Percentiles rank a stretch among this genome's conserved stretches.
phyloP scores from a whole-genome alignment of 2,329 filamentous ascomycete genomes.

The Diaporthe longicolla region DNA sequence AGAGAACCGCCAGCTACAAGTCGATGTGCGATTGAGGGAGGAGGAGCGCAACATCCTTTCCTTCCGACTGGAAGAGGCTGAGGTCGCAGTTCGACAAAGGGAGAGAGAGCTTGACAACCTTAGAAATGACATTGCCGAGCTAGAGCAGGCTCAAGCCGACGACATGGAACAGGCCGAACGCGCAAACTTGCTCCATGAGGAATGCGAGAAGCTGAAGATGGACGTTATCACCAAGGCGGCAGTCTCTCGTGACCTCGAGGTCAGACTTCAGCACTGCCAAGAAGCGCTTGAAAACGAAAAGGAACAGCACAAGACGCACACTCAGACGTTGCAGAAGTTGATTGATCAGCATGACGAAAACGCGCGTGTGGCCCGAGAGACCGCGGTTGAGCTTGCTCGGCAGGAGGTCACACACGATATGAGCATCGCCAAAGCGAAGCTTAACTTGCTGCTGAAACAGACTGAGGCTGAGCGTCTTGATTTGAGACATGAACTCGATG shows the following conservation, averaged over 20 bases:
- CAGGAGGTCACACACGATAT: slow-evolving; percentile 51
- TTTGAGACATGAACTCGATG: slow-evolving; percentile 49
- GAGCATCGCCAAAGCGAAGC: slow-evolving; percentile 46
- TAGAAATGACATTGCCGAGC: slow-evolving; percentile 42
- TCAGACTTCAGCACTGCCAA: slow-evolving; percentile 43
- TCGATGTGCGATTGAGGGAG: slow-evolving; percentile 5
- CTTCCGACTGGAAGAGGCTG: neutral
- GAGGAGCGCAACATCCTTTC: slow-evolving; percentile 11
- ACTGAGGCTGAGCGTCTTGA: slow-evolving; percentile 44
- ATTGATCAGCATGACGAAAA: slow-evolving; percentile 44
- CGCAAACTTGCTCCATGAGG: slow-evolving; percentile 23
- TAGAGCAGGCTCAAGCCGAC: slow-evolving; percentile 41
- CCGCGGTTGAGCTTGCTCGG: slow-evolving; percentile 50
- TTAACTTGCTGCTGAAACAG: slow-evolving; percentile 47
- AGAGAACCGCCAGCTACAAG: slow-evolving; percentile 16
- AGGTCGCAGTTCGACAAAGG: neutral
- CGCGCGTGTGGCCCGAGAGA: slow-evolving; percentile 41
- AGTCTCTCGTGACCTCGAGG: slow-evolving; percentile 43
- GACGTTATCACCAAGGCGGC: slow-evolving; percentile 43
- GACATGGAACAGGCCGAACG: slow-evolving; percentile 38
- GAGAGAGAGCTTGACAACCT: slow-evolving; percentile 35
- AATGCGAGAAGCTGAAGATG: slow-evolving; percentile 41
- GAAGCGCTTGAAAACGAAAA: slow-evolving; percentile 40
- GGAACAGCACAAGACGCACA: slow-evolving; percentile 41
- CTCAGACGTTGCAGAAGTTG: slow-evolving; percentile 42